These are phyloP conservation scores for Mycena rosella DNA, from an alignment of 768 basidiomycete species.

Conservation along the genomic window DNA sequence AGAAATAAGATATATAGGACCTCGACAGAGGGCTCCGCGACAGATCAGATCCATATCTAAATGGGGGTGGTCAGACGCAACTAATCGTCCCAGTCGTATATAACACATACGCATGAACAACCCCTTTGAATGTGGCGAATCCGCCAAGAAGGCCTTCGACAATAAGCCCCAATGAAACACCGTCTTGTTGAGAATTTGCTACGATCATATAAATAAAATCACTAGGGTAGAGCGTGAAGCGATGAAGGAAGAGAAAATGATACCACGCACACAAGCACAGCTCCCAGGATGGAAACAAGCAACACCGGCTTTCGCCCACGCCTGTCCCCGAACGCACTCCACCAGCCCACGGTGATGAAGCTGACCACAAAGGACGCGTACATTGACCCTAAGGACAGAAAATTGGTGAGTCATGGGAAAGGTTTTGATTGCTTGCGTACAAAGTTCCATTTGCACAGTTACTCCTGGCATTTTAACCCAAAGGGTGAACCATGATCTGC, in stretches of 20 bases:
- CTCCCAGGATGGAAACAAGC: conserved; percentile 14
- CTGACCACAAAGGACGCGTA: conserved; percentile 10
- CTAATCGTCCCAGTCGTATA: too few relatives aligned
- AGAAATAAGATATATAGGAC: not conserved
- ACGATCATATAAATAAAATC: conserved; percentile 8
- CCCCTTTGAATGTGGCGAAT: conserved; percentile 19
- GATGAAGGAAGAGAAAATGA: not conserved
- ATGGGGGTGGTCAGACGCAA: not conserved
- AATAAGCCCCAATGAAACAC: conserved; percentile 17
- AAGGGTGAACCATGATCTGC: not conserved
- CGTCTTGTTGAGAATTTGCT: not conserved
- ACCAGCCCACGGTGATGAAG: conserved; percentile 26
- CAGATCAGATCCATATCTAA: conserved; percentile 25
- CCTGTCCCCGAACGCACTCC: conserved; percentile 19
- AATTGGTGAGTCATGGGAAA: not conserved
- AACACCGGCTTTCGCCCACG: conserved; percentile 18
- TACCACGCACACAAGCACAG: conserved; percentile 5
- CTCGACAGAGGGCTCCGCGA: conserved; percentile 11
- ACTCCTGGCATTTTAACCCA: conserved; percentile 19
- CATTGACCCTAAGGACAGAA: not conserved
- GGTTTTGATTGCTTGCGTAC: not conserved
- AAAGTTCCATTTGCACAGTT: conserved; percentile 9
- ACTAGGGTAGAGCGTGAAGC: not conserved
- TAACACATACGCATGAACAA: conserved; percentile 20
- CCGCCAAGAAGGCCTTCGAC: conserved; percentile 26